A percentile compares a stretch with the other conserved stretches of the same genome.
Evolutionary conservation across 441 rosid species (phyloP).

Genomic region (Breynia disticha): DNA sequence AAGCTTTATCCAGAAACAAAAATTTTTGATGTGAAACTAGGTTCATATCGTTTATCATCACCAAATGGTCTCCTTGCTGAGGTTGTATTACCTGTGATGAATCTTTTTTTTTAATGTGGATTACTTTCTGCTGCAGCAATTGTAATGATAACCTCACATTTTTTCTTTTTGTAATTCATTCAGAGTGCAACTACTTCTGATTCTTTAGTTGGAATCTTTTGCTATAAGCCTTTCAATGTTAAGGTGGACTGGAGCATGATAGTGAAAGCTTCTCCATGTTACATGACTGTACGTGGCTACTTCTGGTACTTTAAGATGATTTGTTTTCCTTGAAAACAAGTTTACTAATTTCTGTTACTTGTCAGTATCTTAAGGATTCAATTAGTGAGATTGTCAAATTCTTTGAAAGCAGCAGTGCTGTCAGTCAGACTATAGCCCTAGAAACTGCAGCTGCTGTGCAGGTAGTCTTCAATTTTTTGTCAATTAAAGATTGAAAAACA

Average conservation of each 20-base stretch:
- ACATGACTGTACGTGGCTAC: slow-evolving; percentile 65
- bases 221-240: slow-evolving; percentile 92
- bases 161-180: slow-evolving; percentile 25
- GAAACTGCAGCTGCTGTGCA: slow-evolving; percentile 99
- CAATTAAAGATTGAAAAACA: too few relatives aligned
- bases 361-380: slow-evolving; percentile 93
- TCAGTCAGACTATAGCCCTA: slow-evolving; percentile 87
- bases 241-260: slow-evolving; percentile 98
- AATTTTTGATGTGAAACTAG: slow-evolving; percentile 74
- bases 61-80: slow-evolving; percentile 92
- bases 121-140: slow-evolving; percentile 11
- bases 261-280: slow-evolving; percentile 97
- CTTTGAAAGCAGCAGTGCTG: slow-evolving; percentile 73
- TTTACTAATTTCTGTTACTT: slow-evolving; percentile 29
- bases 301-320: slow-evolving; percentile 15
- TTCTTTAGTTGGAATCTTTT: slow-evolving; percentile 76
- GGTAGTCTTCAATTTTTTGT: slow-evolving; percentile 34
- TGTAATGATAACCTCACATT: slow-evolving; percentile 12
- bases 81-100: slow-evolving; percentile 27
- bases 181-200: slow-evolving; percentile 84
- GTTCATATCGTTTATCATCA: slow-evolving; percentile 84
- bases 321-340: slow-evolving; percentile 1
- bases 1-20: slow-evolving; percentile 94
- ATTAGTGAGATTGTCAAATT: slow-evolving; percentile 66
- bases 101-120: neutral